These are phyloP conservation scores for Magnusiomyces magnusii DNA, from an alignment of 1,139 yeast genomes.

Conservation along the genomic window DNA sequence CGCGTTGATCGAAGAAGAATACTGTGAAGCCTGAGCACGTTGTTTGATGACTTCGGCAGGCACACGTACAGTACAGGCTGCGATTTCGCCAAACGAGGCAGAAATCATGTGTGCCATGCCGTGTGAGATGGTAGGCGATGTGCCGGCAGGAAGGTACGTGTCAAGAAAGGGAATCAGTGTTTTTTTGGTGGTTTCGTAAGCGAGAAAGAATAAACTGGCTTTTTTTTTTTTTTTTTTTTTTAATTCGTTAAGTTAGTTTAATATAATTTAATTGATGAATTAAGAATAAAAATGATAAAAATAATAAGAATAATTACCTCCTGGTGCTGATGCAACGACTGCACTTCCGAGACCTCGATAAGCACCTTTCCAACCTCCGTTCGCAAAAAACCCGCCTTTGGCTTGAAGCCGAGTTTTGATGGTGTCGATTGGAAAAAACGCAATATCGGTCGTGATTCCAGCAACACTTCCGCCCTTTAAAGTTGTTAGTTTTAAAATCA, in stretches of 20 bases:
- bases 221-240: too few species aligned
- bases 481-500: neutral
- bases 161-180: slow-evolving; percentile 41
- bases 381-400: slow-evolving; percentile 81
- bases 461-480: slow-evolving; percentile 84
- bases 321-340: slow-evolving; percentile 91
- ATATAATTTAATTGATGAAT: neutral
- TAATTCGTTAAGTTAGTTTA: slow-evolving; percentile 32
- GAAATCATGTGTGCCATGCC: slow-evolving; percentile 67
- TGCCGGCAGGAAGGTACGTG: neutral
- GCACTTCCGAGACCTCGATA: slow-evolving; percentile 92
- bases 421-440: slow-evolving; percentile 95
- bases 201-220: slow-evolving; percentile 81
- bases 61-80: slow-evolving; percentile 89
- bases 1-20: slow-evolving; percentile 56
- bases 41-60: slow-evolving; percentile 97
- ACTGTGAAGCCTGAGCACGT: slow-evolving; percentile 72
- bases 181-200: slow-evolving; percentile 72
- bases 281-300: neutral
- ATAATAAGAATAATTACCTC: slow-evolving; percentile 23
- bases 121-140: slow-evolving; percentile 19
- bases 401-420: slow-evolving; percentile 92
- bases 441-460: slow-evolving; percentile 90
- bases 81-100: slow-evolving; percentile 84
- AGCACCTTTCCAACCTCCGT: slow-evolving; percentile 90